Conservation (phyloP, 2,329 filamentous ascomycete species). For the Apiospora kogelbergensis region DNA sequence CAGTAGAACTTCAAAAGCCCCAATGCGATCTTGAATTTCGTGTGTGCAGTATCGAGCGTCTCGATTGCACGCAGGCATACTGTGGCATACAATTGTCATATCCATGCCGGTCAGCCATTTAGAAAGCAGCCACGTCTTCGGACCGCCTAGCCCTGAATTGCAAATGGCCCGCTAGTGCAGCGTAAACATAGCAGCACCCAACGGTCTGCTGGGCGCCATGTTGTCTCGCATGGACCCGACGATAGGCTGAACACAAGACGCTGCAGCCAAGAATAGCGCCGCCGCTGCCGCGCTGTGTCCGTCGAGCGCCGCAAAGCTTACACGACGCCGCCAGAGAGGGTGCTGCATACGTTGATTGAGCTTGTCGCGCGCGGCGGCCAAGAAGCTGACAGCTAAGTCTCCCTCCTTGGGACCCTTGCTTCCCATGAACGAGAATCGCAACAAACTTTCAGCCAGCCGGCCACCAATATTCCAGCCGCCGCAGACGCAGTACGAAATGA, state of each 20-base stretch:
- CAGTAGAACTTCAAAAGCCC: too few species aligned
- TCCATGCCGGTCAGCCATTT: not conserved
- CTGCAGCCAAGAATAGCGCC: not conserved
- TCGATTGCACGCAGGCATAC: not conserved
- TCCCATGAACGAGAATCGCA: not conserved
- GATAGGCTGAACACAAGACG: not conserved
- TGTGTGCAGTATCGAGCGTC: not conserved
- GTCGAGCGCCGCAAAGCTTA: not conserved
- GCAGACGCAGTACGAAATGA: not conserved
- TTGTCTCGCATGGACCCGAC: not conserved
- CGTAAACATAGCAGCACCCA: not conserved
- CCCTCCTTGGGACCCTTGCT: not conserved
- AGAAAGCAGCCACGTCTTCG: not conserved
- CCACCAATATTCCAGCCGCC: not conserved
- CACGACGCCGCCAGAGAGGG: not conserved
- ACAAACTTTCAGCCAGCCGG: not conserved
- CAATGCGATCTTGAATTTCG: not conserved
- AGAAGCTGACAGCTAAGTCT: too few species aligned
- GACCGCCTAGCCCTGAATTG: not conserved
- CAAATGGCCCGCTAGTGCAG: not conserved
- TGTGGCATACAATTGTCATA: not conserved
- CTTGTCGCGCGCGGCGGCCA: not conserved
- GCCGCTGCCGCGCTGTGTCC: not conserved
- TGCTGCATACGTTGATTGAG: too few species aligned
- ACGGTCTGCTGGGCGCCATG: not conserved